These are phyloP conservation scores for Zarea fungicola DNA, from an alignment of 2,329 filamentous ascomycete genomes.

Conservation along the genomic window DNA sequence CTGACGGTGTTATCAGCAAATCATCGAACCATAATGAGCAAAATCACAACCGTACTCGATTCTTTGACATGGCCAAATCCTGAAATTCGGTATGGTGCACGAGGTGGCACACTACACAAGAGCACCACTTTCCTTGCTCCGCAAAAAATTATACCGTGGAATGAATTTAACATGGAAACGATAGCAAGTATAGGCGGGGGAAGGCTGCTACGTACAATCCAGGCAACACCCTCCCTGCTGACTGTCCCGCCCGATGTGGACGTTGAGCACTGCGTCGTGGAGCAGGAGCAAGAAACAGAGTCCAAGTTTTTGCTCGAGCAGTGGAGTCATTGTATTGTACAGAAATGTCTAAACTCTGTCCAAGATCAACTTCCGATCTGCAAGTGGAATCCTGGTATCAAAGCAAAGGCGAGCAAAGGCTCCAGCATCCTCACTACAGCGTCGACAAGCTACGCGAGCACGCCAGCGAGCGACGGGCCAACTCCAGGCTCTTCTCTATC, in stretches of 20 bases:
- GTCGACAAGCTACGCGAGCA: background rate
- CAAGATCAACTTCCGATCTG: background rate
- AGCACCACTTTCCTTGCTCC: background rate
- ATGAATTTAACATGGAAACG: background rate
- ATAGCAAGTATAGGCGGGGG: background rate
- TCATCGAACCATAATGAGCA: background rate
- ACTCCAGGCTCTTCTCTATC: background rate
- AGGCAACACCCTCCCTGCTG: background rate
- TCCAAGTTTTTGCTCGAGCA: background rate
- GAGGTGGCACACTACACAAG: background rate
- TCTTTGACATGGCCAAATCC: background rate
- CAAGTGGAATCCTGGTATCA: background rate
- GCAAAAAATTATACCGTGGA: background rate
- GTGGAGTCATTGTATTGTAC: background rate
- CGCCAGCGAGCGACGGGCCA: background rate
- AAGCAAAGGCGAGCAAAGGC: background rate
- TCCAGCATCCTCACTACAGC: background rate
- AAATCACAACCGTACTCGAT: background rate
- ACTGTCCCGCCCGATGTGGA: background rate
- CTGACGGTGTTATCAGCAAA: background rate
- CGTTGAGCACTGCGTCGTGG: background rate
- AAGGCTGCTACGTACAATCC: background rate
- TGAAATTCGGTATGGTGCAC: background rate
- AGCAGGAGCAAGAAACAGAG: background rate
- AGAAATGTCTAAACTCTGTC: background rate